Conservation (phyloP, 176 grass and related monocot genomes). For the Calamus simplicifolius region DNA sequence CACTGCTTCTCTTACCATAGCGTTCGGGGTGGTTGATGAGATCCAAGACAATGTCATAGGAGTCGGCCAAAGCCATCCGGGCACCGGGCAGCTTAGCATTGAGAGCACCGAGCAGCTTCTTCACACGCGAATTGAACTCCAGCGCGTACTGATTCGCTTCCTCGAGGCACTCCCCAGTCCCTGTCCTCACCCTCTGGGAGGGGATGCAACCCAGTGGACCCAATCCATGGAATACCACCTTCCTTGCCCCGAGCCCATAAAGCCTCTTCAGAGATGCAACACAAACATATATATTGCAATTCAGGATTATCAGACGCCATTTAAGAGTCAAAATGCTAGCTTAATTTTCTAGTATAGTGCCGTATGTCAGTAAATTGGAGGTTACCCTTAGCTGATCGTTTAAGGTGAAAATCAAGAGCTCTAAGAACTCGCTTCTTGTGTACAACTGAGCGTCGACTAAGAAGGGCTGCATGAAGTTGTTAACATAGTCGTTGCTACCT, state of each 20-base stretch:
- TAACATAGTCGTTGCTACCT: constrained; percentile 99
- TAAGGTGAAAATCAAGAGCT: constrained; percentile 57
- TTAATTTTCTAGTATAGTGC: no score
- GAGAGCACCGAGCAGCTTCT: constrained; percentile 33
- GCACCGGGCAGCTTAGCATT: constrained; percentile 63
- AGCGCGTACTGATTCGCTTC: constrained; percentile 60
- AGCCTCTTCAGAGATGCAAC: constrained; percentile 30
- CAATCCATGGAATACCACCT: constrained; percentile 59
- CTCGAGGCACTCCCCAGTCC: constrained; percentile 53
- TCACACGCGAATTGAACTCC: constrained; percentile 58
- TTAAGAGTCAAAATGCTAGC: no score
- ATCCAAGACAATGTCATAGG: constrained; percentile 70
- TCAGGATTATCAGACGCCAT: no score
- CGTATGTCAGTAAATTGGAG: neutral
- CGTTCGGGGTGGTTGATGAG: constrained; percentile 75
- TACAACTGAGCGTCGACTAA: constrained; percentile 81
- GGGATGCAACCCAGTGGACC: constrained; percentile 89
- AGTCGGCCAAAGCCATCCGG: constrained; percentile 45
- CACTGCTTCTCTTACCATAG: constrained; percentile 29
- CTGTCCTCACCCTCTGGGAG: constrained; percentile 64
- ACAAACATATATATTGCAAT: no score
- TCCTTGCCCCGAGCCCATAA: constrained; percentile 69
- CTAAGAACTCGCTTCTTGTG: constrained; percentile 71
- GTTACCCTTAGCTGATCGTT: constrained; percentile 58
- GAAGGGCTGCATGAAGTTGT: constrained; percentile 93